Percentiles rank a stretch among this genome's conserved stretches.
Conservation (phyloP, 1,139 yeast species). For the Magnusiomyces sp. region DNA sequence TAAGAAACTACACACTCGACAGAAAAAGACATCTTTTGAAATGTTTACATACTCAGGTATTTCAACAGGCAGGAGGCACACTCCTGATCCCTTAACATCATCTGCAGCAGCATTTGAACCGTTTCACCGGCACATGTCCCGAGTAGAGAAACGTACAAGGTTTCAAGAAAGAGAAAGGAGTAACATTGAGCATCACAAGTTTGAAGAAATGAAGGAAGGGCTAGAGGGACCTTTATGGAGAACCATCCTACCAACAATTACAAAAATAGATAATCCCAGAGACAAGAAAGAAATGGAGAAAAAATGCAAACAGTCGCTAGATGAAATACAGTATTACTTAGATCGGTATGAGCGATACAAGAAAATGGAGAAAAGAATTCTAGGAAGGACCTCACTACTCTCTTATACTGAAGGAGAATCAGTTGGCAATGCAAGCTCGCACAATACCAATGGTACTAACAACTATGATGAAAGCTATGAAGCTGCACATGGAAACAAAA, state of each 20-base stretch:
- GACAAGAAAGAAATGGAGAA: slow-evolving; percentile 42
- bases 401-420: too few relatives aligned
- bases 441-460: too few relatives aligned
- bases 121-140: slow-evolving; percentile 56
- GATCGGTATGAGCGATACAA: slow-evolving; percentile 61
- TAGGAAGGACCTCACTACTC: too few relatives aligned
- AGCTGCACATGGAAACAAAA: too few relatives aligned
- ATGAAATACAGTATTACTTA: slow-evolving; percentile 43
- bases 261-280: slow-evolving; percentile 42
- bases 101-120: slow-evolving; percentile 15
- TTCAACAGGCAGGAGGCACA: slow-evolving; percentile 11
- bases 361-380: slow-evolving; percentile 62
- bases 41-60: slow-evolving; percentile 10
- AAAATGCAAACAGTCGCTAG: slow-evolving; percentile 46
- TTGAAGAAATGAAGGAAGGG: slow-evolving; percentile 38
- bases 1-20: too few relatives aligned
- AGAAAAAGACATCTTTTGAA: slow-evolving; percentile 3
- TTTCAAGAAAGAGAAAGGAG: slow-evolving; percentile 48
- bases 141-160: slow-evolving; percentile 56
- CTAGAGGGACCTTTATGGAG: slow-evolving; percentile 52
- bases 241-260: slow-evolving; percentile 42
- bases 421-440: neutral
- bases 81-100: slow-evolving; percentile 9
- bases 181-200: slow-evolving; percentile 44
- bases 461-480: too few relatives aligned